Evolutionary conservation across 495 filamentous ascomycete species (phyloP).

Genomic region (Neurospora sp.): DNA sequence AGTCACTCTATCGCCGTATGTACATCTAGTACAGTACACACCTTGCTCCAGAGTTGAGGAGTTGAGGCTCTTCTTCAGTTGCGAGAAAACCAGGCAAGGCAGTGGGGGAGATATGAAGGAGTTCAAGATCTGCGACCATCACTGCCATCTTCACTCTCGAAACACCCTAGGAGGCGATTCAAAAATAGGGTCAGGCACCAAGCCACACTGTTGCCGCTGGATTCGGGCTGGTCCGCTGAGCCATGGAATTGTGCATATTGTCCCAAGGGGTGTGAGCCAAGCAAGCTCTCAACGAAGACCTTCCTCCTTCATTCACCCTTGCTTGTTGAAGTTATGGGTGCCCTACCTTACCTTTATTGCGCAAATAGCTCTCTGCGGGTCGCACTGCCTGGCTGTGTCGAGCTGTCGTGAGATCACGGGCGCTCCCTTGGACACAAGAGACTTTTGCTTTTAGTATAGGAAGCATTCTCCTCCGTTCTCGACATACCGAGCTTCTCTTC

Average conservation of each 20-base stretch:
- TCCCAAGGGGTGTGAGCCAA: neutral
- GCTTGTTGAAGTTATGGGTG: neutral
- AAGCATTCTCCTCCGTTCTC: neutral
- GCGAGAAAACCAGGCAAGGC: neutral
- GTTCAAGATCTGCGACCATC: neutral
- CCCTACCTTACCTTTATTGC: neutral
- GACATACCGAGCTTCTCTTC: neutral
- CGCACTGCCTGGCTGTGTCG: neutral
- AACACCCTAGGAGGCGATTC: neutral
- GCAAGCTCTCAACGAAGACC: neutral
- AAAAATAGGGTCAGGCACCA: neutral
- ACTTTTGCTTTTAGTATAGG: neutral
- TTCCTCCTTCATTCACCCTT: neutral
- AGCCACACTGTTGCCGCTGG: neutral
- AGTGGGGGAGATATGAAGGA: neutral
- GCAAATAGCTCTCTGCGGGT: neutral
- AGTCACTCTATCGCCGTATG: neutral
- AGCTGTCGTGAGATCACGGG: neutral
- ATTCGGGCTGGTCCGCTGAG: constrained; percentile 17
- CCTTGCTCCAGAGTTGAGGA: neutral
- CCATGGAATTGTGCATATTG: constrained; percentile 59
- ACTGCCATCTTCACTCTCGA: constrained; percentile 1
- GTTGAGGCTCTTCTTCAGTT: neutral
- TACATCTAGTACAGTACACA: neutral
- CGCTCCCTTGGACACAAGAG: neutral